A percentile compares a stretch with the other conserved stretches of the same genome.
Evolutionary conservation across 371 early-diverging fungal species (phyloP).

Genomic region (Hamiltosporidium tvaerminnensis): DNA sequence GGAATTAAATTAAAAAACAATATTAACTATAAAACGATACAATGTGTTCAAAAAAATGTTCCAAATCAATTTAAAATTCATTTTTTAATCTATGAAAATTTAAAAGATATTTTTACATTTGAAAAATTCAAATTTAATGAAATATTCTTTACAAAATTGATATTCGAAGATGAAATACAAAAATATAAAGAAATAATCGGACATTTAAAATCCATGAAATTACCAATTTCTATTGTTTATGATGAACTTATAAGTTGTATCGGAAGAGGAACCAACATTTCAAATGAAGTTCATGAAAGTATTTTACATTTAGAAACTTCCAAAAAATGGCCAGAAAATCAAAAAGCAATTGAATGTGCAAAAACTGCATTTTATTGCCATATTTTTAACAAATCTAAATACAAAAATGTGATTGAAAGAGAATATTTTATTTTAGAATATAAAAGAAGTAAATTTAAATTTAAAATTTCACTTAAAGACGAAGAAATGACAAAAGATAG

Average conservation of each 20-base stretch:
- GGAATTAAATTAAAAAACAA: too few species aligned
- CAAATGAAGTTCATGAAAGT: slow-evolving; percentile 3
- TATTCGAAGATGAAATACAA: slow-evolving; percentile 4
- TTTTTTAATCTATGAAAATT: too few species aligned
- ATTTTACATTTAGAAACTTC: slow-evolving; percentile 8
- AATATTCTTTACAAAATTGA: slow-evolving; percentile 1
- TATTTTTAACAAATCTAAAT: slow-evolving; percentile 13
- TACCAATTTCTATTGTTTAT: slow-evolving; percentile 23
- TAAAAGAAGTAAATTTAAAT: slow-evolving; percentile 12
- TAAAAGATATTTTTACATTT: too few species aligned
- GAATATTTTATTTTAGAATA: slow-evolving; percentile 22
- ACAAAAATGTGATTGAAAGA: slow-evolving; percentile 7
- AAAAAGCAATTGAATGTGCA: slow-evolving; percentile 21
- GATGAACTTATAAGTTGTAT: slow-evolving; percentile 3
- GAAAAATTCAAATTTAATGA: slow-evolving; percentile 4
- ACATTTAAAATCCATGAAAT: slow-evolving; percentile 14
- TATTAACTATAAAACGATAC: too few species aligned
- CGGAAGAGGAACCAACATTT: not conserved
- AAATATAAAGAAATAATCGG: slow-evolving; percentile 13
- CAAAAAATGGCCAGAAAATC: slow-evolving; percentile 22
- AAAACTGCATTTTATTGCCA: slow-evolving; percentile 36
- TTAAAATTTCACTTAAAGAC: slow-evolving; percentile 12
- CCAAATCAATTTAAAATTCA: too few species aligned
- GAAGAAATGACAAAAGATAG: slow-evolving; percentile 2
- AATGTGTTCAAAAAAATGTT: too few species aligned